Percentiles rank a stretch among this genome's conserved stretches.
These are phyloP conservation scores for Microstegium vimineum DNA, from an alignment of 176 grass and related monocot species.

Conservation along the genomic window DNA sequence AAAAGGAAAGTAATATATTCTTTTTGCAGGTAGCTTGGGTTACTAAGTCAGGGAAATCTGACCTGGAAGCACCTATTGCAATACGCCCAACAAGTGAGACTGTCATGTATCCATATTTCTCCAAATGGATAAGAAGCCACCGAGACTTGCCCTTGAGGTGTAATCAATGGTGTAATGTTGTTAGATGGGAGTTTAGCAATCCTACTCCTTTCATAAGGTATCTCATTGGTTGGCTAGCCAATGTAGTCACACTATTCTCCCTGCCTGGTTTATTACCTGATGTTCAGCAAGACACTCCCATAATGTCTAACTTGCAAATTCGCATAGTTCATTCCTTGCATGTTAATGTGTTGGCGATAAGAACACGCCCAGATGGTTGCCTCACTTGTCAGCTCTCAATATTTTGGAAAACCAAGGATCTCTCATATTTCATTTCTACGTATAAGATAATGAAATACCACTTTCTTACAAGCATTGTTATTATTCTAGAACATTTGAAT, in stretches of 20 bases:
- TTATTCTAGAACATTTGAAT: not conserved
- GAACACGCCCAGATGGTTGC: not conserved
- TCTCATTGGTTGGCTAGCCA: not conserved
- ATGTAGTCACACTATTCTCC: not conserved
- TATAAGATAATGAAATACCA: not conserved
- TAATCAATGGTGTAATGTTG: constrained; percentile 92
- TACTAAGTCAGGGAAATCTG: constrained; percentile 76
- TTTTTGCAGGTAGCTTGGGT: constrained; percentile 65
- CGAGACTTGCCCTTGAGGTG: constrained; percentile 73
- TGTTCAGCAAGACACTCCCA: no score
- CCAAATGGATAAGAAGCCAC: constrained; percentile 93
- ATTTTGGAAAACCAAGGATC: not conserved
- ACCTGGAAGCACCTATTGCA: constrained; percentile 76
- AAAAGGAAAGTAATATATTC: not conserved
- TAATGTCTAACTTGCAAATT: not conserved
- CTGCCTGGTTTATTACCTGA: not conserved
- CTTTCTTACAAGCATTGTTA: not conserved
- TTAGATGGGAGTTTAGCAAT: constrained; percentile 83
- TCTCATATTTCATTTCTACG: not conserved
- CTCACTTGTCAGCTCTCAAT: not conserved
- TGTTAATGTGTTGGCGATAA: not conserved
- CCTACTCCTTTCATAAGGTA: constrained; percentile 88
- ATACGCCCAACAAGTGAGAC: constrained; percentile 87
- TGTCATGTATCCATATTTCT: constrained; percentile 94
- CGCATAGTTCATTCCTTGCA: not conserved